A percentile compares a stretch with the other conserved stretches of the same genome.
Conservation (phyloP, 108 stramenopile species). For the Nitzschia putrida region DNA sequence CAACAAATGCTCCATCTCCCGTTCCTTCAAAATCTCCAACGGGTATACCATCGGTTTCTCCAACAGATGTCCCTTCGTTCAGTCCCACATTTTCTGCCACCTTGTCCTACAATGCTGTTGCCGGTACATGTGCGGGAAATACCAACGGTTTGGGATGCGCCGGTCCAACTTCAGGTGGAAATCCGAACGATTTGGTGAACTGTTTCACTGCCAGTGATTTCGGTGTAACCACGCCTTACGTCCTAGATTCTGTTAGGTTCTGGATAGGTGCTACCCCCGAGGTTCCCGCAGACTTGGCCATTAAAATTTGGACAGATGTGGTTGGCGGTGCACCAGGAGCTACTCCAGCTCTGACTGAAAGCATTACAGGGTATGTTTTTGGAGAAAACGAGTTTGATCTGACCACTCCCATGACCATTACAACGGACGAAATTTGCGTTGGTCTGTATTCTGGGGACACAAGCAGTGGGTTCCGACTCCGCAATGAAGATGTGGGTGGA, state of each 20-base stretch:
- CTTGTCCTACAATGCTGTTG: constrained; percentile 4
- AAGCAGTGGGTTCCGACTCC: constrained; percentile 16
- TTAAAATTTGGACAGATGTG: constrained; percentile 4
- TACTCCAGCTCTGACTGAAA: constrained; percentile 6
- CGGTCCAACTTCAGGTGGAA: constrained; percentile 8
- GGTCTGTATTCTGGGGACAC: constrained; percentile 11
- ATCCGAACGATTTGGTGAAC: constrained; percentile 34
- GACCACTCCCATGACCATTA: not conserved
- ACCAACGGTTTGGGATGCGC: constrained; percentile 33
- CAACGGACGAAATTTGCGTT: constrained; percentile 10
- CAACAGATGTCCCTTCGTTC: not conserved
- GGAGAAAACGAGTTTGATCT: constrained; percentile 18
- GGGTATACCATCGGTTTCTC: too few species aligned
- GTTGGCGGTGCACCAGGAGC: not conserved
- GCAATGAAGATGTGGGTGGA: constrained; percentile 12
- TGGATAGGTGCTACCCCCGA: constrained; percentile 23
- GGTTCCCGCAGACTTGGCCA: constrained; percentile 14
- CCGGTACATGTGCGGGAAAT: constrained; percentile 23
- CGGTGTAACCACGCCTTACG: constrained; percentile 12
- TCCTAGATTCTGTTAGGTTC: constrained; percentile 6
- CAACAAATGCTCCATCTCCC: too few species aligned
- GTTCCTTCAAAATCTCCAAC: too few species aligned
- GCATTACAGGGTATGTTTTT: not conserved
- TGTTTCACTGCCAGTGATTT: constrained; percentile 9
- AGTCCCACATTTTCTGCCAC: not conserved